Base-by-base conservation (phyloP, 2,329 filamentous ascomycete genomes). In the Lanzia echinophila region DNA sequence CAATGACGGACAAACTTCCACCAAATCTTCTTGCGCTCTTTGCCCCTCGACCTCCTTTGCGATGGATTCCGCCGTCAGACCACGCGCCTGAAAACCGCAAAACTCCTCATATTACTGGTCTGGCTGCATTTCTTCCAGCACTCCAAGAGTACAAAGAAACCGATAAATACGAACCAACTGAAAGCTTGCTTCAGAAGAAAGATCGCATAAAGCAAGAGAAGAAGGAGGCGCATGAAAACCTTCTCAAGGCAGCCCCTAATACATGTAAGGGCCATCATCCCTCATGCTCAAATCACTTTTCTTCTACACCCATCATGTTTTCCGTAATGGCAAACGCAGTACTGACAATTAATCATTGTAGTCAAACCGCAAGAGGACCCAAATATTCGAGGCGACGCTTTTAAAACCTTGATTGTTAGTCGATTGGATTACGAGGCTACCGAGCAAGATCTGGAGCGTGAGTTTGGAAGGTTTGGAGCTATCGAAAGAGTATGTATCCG, bases 1-100 rank as follows among this genome's bases (percentile, higher is more conserved):
- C 64, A 58, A 99, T 97, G 94, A 97, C 94, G 48, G 92, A 96
- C 79, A 94, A 95, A 73, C 86, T 99, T 19, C 92, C 94, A 55
- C 89, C 88, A 53, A 92, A 95, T 69, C 81, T 97, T 56, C 80
- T 97, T 65, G 88, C 88, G 72, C 88, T 97, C 63, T 99, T 99
- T 75, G 88, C 92, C 73, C 89, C 94, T 69, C 88, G 94, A 56
- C 94, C 94, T 64, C 87, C 92, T 56, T 76, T 97, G 69, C 87
- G 90, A 72, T 97, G 89, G 79, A 83, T 96, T 57, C 86, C 87
- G 57, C 88, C 90, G 6, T 78, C 80, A 63, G 92, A 97, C 72
- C 79, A 88, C 69, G 82, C 91, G 58, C 87, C 91, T 11, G 89
- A 94, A 72, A 82, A 91, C 62, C 86, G 89, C 65, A 84, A 79